phyloP scores from a whole-genome alignment of 148 eudicot genomes.

The Chenopodium suecicum region DNA sequence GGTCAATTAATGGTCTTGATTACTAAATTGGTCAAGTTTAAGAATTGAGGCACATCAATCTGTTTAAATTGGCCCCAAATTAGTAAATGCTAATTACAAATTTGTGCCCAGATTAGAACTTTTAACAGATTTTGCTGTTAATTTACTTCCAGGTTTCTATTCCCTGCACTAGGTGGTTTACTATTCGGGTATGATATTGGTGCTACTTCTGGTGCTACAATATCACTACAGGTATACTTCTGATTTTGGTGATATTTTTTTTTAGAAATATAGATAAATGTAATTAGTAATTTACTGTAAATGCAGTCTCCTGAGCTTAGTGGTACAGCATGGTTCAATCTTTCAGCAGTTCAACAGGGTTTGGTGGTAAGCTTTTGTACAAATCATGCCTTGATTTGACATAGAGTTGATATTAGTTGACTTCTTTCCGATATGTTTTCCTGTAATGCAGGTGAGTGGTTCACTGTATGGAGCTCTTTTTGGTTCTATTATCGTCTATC shows the following conservation, averaged over 20 bases:
- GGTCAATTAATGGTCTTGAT: not conserved
- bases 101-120: not conserved
- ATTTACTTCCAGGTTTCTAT: slow-evolving; percentile 66
- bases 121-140: not conserved
- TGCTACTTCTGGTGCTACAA: slow-evolving; percentile 95
- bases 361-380: slow-evolving; percentile 67
- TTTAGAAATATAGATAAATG: not conserved
- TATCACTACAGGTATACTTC: slow-evolving; percentile 72
- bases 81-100: not conserved
- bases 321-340: slow-evolving; percentile 92
- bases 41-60: not conserved
- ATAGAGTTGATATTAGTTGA: not conserved
- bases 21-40: not conserved
- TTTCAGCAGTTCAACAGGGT: slow-evolving; percentile 86
- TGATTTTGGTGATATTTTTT: not conserved
- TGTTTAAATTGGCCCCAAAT: not conserved
- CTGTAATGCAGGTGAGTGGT: slow-evolving; percentile 68
- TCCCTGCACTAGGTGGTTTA: slow-evolving; percentile 93
- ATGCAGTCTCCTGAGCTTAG: slow-evolving; percentile 94
- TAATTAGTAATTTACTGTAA: slow-evolving; percentile 10
- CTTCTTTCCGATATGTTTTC: slow-evolving; percentile 19
- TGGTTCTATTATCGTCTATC: slow-evolving; percentile 82
- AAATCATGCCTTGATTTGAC: slow-evolving; percentile 1
- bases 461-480: slow-evolving; percentile 98
- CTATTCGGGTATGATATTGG: slow-evolving; percentile 98